These are phyloP conservation scores for Heritiera littoralis DNA, from an alignment of 345 rosid species.

Conservation along the genomic window DNA sequence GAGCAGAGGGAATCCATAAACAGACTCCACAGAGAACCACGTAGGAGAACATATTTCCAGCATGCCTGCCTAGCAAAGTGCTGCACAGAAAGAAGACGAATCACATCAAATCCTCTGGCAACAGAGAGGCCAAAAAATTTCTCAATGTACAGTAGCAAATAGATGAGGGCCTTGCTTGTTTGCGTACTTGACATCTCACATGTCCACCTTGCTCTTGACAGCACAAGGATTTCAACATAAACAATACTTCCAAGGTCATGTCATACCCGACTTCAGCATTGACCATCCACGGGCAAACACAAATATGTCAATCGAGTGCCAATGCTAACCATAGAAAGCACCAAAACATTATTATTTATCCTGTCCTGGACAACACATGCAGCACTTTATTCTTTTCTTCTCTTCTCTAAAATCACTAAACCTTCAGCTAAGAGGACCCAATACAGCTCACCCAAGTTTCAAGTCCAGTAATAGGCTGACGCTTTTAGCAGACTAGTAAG, in stretches of 20 bases:
- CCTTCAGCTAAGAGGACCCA: background rate
- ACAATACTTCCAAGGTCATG: background rate
- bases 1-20: background rate
- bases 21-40: background rate
- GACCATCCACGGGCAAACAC: background rate
- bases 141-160: background rate
- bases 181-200: background rate
- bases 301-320: background rate
- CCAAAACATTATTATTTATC: slow-evolving; percentile 10
- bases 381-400: background rate
- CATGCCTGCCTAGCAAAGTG: background rate
- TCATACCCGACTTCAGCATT: background rate
- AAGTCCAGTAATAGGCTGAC: slow-evolving; percentile 7
- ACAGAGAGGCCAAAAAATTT: background rate
- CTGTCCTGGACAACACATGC: background rate
- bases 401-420: slow-evolving; percentile 8
- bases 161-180: background rate
- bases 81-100: background rate
- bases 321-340: background rate
- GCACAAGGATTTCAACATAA: background rate
- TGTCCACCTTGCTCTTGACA: background rate
- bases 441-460: slow-evolving; percentile 7
- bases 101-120: background rate
- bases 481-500: slow-evolving; percentile 12
- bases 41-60: background rate